Evolutionary conservation across 2,329 filamentous ascomycete species (phyloP).

Genomic region (Hypoxylon sp.): DNA sequence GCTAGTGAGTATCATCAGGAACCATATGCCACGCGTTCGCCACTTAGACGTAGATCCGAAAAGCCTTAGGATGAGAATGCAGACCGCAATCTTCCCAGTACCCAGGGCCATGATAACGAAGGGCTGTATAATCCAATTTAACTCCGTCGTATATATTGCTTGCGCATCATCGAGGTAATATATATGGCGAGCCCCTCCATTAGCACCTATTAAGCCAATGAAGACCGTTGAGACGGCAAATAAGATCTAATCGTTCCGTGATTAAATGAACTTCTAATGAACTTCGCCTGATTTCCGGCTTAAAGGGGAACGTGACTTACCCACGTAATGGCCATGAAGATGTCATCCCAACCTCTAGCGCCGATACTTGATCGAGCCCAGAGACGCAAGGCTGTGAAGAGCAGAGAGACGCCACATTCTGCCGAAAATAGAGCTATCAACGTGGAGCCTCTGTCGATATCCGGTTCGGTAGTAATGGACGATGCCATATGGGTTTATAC

Average conservation of each 20-base stretch:
- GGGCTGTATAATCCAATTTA: background rate
- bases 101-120: background rate
- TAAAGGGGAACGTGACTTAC: constrained; percentile 10
- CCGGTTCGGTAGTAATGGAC: background rate
- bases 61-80: constrained; percentile 19
- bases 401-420: background rate
- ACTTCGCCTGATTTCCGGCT: background rate
- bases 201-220: background rate
- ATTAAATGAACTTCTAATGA: too few relatives aligned
- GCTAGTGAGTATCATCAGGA: background rate
- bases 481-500: background rate
- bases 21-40: background rate
- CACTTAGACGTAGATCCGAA: constrained; percentile 5
- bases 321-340: constrained; percentile 27
- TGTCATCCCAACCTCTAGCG: constrained; percentile 13
- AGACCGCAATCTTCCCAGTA: background rate
- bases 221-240: background rate
- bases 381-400: background rate
- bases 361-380: constrained; percentile 8
- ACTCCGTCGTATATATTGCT: background rate
- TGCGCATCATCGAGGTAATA: background rate
- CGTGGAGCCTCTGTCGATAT: background rate
- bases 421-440: background rate
- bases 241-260: background rate
- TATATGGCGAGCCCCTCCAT: background rate